Percentiles rank a stretch among this genome's conserved stretches.
These are phyloP conservation scores for Pseudoscleropodium purum DNA, from an alignment of 225 moss, liverwort and hornwort species.

Conservation along the genomic window DNA sequence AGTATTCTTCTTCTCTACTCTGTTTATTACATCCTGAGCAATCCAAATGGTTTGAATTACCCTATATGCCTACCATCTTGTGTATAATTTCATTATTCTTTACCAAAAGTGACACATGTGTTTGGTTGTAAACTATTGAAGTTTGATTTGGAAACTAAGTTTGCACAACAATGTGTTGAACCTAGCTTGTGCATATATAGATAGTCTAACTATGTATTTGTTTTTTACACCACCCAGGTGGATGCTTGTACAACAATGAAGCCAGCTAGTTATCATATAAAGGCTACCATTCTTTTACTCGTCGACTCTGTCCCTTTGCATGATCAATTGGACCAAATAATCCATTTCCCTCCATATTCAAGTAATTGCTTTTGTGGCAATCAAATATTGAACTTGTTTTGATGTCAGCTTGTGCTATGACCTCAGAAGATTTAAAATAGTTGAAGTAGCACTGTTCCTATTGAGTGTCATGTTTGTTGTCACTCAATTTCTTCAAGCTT, in stretches of 20 bases:
- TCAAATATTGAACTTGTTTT: neutral
- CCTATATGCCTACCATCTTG: neutral
- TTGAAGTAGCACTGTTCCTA: neutral
- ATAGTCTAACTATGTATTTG: conserved; percentile 1
- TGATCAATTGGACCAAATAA: conserved; percentile 8
- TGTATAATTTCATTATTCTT: neutral
- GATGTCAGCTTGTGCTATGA: neutral
- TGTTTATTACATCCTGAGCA: neutral
- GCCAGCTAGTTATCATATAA: conserved; percentile 60
- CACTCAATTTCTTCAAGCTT: neutral
- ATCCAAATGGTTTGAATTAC: neutral
- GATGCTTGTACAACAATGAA: conserved; percentile 51
- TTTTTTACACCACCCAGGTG: conserved; percentile 57
- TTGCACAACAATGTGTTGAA: neutral
- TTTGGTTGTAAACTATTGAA: neutral
- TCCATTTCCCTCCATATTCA: neutral
- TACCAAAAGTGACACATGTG: neutral
- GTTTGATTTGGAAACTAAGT: neutral
- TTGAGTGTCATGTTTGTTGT: neutral
- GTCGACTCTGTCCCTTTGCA: conserved; percentile 65
- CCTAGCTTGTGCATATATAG: neutral
- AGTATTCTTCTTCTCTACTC: conserved; percentile 38
- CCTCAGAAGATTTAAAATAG: neutral
- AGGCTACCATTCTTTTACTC: conserved; percentile 59
- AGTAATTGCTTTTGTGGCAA: neutral